Conservation (phyloP, 768 basidiomycete species). For the Cystofilobasidium macerans region DNA sequence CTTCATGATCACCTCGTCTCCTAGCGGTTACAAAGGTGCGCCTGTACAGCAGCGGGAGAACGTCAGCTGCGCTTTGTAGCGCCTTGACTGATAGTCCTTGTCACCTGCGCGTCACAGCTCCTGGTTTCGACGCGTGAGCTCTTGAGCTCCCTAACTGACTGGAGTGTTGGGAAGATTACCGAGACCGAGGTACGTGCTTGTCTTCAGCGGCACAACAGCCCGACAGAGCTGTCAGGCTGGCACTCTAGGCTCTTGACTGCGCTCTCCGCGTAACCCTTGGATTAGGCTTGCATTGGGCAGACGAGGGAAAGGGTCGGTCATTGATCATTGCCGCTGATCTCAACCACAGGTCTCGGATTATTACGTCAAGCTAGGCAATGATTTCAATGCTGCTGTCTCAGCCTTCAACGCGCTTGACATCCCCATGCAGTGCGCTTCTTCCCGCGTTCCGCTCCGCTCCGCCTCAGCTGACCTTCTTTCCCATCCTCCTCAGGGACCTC, state of each 20-base stretch:
- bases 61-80: no score
- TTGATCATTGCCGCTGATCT: background rate
- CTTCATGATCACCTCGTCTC: no score
- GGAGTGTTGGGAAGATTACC: slow-evolving; percentile 61
- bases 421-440: slow-evolving; percentile 66
- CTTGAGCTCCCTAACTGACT: slow-evolving; percentile 75
- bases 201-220: no score
- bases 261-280: background rate
- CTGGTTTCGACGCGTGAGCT: slow-evolving; percentile 90
- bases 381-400: slow-evolving; percentile 85
- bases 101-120: slow-evolving; percentile 62
- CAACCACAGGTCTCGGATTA: slow-evolving; percentile 72
- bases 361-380: slow-evolving; percentile 91
- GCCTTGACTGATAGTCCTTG: background rate
- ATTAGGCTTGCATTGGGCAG: no score
- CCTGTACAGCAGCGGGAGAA: no score
- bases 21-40: no score
- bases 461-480: background rate
- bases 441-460: background rate
- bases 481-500: slow-evolving; percentile 56
- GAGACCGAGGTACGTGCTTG: slow-evolving; percentile 43
- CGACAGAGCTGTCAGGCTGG: no score
- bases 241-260: no score
- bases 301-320: background rate
- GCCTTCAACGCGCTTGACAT: slow-evolving; percentile 78